A percentile compares a stretch with the other conserved stretches of the same genome.
Evolutionary conservation across 352 stramenopile species (phyloP).

Genomic region (Pythium dissotocum): DNA sequence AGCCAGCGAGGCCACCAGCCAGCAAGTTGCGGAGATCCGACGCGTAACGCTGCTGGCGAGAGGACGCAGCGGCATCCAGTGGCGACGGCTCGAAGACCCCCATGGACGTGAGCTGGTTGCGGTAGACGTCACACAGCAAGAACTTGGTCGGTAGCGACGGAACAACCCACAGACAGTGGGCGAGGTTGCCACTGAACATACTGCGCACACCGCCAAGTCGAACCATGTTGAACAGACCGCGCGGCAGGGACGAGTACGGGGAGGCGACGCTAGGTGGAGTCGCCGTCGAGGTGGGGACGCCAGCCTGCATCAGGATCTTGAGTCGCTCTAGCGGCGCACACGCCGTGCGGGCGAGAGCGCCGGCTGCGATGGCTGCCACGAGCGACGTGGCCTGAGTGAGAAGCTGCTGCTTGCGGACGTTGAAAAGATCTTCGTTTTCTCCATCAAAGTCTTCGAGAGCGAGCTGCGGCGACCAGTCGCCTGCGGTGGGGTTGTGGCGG

Average conservation of each 20-base stretch:
- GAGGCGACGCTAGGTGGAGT: conserved; percentile 1
- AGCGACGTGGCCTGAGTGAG: conserved; percentile 53
- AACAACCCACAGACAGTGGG: conserved; percentile 82
- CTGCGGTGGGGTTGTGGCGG: conserved; percentile 62
- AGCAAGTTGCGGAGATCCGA: conserved; percentile 60
- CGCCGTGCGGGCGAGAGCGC: conserved; percentile 58
- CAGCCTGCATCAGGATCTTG: conserved; percentile 82
- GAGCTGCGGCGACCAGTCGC: conserved; percentile 53
- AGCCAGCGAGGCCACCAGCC: conserved; percentile 59
- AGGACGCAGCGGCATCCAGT: not conserved
- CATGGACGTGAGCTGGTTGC: conserved; percentile 44
- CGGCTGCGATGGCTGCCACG: conserved; percentile 61
- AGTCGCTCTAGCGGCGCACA: conserved; percentile 77
- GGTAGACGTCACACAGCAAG: conserved; percentile 70
- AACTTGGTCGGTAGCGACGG: conserved; percentile 82
- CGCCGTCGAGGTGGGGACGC: not conserved
- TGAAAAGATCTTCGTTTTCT: conserved; percentile 29
- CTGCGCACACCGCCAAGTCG: conserved; percentile 54
- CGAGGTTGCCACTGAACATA: conserved; percentile 79
- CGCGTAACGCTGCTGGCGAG: conserved; percentile 21
- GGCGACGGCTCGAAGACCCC: conserved; percentile 4
- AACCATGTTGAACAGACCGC: conserved; percentile 73
- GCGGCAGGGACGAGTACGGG: conserved; percentile 50
- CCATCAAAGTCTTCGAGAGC: conserved; percentile 18
- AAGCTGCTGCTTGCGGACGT: conserved; percentile 28